Evolutionary conservation across 768 basidiomycete species (phyloP).

Genomic region (Tulasnella sp.): DNA sequence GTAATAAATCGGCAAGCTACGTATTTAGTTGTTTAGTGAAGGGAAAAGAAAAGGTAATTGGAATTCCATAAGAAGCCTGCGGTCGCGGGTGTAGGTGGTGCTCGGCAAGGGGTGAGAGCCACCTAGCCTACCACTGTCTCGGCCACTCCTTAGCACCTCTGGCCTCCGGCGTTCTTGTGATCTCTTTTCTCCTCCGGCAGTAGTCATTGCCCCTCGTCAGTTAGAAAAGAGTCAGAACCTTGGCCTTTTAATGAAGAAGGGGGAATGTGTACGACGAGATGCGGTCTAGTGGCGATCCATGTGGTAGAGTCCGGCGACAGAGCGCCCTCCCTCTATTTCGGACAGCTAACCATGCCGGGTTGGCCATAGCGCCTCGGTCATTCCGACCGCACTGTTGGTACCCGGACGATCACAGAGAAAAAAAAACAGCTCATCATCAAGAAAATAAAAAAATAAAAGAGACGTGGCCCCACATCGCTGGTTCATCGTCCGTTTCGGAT

Average conservation of each 20-base stretch:
- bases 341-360: neutral
- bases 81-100: neutral
- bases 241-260: neutral
- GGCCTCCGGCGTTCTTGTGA: neutral
- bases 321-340: neutral
- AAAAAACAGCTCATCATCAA: neutral
- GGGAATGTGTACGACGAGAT: neutral
- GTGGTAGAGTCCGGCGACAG: neutral
- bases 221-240: neutral
- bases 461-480: neutral
- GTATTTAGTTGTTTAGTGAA: neutral
- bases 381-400: neutral
- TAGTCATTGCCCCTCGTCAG: neutral
- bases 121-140: conserved; percentile 9
- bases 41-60: neutral
- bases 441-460: no score
- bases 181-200: neutral
- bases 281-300: neutral
- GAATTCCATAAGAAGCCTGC: neutral
- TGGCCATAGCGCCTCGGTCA: neutral
- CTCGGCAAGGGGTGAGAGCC: conserved; percentile 18
- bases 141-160: neutral
- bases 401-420: conserved; percentile 5
- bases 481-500: conserved; percentile 5
- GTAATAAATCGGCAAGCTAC: neutral